Base-by-base conservation (phyloP, 257 asterid genomes). In the Primulina huaijiensis region DNA sequence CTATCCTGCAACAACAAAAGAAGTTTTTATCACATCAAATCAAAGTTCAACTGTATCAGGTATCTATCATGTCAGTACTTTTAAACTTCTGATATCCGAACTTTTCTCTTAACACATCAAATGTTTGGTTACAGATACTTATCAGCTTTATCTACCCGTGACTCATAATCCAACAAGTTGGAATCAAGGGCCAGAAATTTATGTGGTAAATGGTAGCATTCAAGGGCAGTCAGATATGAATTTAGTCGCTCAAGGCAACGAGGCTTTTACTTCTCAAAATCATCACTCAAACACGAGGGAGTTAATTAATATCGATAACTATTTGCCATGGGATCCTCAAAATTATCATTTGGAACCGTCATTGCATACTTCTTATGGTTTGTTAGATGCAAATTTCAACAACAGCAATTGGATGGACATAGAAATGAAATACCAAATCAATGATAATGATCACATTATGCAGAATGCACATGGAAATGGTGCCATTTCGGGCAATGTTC, bases 31-130 rank as follows among this genome's bases (percentile, higher is more conserved):
- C 3, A 21, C 34, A 7, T 30, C 66, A 20, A 27, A 59, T 46
- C 73, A 79, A 43, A 68, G 62, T 66, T 64, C 80, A 59, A 71
- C 77, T 14, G 6, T 65, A 1, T 43, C 82, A 76, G 90, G 90
- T 85, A 80, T 5, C 8, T 14, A 12, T 33, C 55, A 8, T 31
- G 6, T 60, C 16, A 35, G 33, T 53, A 53, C 40, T 8, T 46
- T 21, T 14, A 35, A 8, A 35, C 17, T 35, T 71, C 33, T 17
- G 52, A 21, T 5, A 33, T n/a, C 29, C 38, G 17, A 4, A 50
- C 20, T 33, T n/a, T 34, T 33, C 14, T 21, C 6, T 27, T 52
- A 50, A 50, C 20, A 16, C 21, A 50, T 8, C 40, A 31, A 29
- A 3, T 50, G 20, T 74, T 63, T 34, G 33, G 5, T 64, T 30